phyloP scores from a whole-genome alignment of 2,329 filamentous ascomycete genomes.

The Colletotrichum lentis region DNA sequence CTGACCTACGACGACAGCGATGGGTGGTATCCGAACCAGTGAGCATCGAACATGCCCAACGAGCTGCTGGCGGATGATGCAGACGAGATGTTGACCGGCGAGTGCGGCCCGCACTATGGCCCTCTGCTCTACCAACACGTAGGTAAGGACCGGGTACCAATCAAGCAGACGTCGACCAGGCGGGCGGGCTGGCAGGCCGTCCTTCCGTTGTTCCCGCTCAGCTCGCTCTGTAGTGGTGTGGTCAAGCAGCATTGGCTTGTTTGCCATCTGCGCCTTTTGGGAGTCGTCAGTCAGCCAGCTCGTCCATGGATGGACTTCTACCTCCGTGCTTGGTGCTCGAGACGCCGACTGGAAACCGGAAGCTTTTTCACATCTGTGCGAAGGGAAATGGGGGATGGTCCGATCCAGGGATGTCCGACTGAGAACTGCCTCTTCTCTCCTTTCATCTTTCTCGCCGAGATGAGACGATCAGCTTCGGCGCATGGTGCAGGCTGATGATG shows the following conservation, averaged over 20 bases:
- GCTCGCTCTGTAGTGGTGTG: neutral
- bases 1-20: neutral
- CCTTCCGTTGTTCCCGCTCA: slow-evolving; percentile 25
- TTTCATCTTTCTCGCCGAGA: neutral
- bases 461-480: slow-evolving; percentile 29
- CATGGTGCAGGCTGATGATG: slow-evolving; percentile 15
- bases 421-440: neutral
- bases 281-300: too few species aligned
- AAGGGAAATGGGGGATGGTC: neutral
- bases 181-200: slow-evolving; percentile 17
- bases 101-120: slow-evolving; percentile 14
- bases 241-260: neutral
- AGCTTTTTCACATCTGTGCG: slow-evolving; percentile 16
- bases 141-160: slow-evolving; percentile 19
- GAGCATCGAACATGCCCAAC: slow-evolving; percentile 26
- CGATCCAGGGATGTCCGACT: slow-evolving; percentile 8
- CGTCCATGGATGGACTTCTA: too few species aligned
- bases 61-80: slow-evolving; percentile 13
- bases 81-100: slow-evolving; percentile 16
- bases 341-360: slow-evolving; percentile 27
- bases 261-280: slow-evolving; percentile 9
- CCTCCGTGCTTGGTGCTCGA: slow-evolving; percentile 15
- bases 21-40: slow-evolving; percentile 15
- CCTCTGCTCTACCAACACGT: slow-evolving; percentile 10
- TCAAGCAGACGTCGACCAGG: slow-evolving; percentile 17